Conservation (phyloP, 2,329 filamentous ascomycete genomes). For the Scopulariopsis brevicaulis region DNA sequence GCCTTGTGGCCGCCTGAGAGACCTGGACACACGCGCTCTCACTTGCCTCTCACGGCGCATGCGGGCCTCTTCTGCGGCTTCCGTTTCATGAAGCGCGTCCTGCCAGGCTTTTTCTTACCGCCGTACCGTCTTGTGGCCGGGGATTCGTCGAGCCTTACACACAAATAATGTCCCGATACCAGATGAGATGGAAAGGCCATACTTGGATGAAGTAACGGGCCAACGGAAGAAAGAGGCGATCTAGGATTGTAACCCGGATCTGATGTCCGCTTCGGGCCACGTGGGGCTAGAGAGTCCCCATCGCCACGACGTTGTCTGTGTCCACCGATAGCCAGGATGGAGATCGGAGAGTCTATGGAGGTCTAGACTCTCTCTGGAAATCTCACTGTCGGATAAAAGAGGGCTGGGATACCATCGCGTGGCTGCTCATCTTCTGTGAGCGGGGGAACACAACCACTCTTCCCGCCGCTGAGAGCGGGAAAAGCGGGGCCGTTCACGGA, state of each 20-base stretch:
- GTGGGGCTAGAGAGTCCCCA: not conserved
- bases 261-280: not conserved
- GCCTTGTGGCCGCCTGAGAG: not conserved
- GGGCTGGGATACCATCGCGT: not conserved
- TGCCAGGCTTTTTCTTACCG: not conserved
- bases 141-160: not conserved
- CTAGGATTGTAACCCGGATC: not conserved
- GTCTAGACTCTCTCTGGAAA: not conserved
- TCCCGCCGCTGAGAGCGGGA: not conserved
- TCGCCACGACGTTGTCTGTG: not conserved
- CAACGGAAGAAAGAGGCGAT: not conserved
- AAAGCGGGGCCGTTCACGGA: not conserved
- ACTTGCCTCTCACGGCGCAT: not conserved
- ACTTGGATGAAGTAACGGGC: not conserved
- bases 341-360: not conserved
- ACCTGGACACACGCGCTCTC: not conserved
- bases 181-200: not conserved
- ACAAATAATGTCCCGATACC: not conserved
- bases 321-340: not conserved
- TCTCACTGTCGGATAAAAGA: not conserved
- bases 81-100: not conserved
- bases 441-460: not conserved
- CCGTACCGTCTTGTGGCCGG: not conserved
- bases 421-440: not conserved
- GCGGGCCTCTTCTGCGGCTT: not conserved